Conservation (phyloP, 2,329 filamentous ascomycete species). For the Salinomyces thailandicus region DNA sequence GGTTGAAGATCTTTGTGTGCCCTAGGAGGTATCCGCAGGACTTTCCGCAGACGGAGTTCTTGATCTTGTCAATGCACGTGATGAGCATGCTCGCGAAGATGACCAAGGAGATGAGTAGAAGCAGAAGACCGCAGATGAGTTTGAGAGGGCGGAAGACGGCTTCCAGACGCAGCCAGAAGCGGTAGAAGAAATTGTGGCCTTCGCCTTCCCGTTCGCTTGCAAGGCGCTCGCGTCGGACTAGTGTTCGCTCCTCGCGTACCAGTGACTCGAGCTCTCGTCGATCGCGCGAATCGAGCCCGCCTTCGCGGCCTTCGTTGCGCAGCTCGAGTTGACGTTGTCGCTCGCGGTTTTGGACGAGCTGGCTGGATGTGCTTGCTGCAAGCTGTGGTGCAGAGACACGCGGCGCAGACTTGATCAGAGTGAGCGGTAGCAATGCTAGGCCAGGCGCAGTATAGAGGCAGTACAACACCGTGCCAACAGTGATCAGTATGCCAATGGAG, state of each 20-base stretch:
- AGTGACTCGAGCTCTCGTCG: slow-evolving; percentile 79
- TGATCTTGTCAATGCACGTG: slow-evolving; percentile 90
- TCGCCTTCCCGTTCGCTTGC: slow-evolving; percentile 73
- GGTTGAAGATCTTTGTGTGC: slow-evolving; percentile 85
- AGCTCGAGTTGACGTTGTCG: slow-evolving; percentile 84
- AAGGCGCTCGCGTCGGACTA: slow-evolving; percentile 79
- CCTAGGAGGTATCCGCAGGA: slow-evolving; percentile 88
- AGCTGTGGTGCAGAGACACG: slow-evolving; percentile 73
- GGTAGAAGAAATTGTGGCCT: slow-evolving; percentile 62
- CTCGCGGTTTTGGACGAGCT: slow-evolving; percentile 79
- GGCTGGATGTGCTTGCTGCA: slow-evolving; percentile 63
- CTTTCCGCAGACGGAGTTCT: slow-evolving; percentile 84
- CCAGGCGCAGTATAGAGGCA: slow-evolving; percentile 81
- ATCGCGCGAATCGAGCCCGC: slow-evolving; percentile 71
- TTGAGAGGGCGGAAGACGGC: slow-evolving; percentile 81
- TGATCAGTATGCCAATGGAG: slow-evolving; percentile 75
- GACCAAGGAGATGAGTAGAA: slow-evolving; percentile 63
- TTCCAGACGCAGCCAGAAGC: slow-evolving; percentile 67
- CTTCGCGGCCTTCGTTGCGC: slow-evolving; percentile 65
- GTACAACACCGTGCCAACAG: slow-evolving; percentile 76
- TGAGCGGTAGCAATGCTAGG: slow-evolving; percentile 76
- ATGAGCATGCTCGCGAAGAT: slow-evolving; percentile 90
- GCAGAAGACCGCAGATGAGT: slow-evolving; percentile 68
- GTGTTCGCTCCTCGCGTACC: slow-evolving; percentile 79
- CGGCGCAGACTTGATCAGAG: slow-evolving; percentile 84